Conservation (phyloP, 2,329 filamentous ascomycete genomes). For the Rhynchosporium agropyri region DNA sequence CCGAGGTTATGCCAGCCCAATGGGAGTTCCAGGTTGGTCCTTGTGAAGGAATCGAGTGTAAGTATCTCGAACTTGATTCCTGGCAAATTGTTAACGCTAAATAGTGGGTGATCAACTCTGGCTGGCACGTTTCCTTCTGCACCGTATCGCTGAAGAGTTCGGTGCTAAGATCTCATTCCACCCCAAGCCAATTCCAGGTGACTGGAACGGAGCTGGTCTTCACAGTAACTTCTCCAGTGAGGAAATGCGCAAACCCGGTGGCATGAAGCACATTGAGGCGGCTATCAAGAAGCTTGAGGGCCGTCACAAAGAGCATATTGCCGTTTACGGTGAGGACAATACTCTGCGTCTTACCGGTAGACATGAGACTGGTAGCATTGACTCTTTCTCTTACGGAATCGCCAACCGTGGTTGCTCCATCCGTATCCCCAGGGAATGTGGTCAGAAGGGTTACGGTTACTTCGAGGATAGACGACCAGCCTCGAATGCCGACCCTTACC, state of each 20-base stretch:
- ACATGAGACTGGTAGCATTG: constrained; percentile 93
- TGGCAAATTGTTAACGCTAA: constrained; percentile 35
- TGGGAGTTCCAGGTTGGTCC: constrained; percentile 99
- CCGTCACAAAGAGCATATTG: constrained; percentile 82
- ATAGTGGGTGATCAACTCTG: constrained; percentile 94
- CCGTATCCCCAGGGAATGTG: constrained; percentile 84
- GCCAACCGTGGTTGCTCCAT: constrained; percentile 95
- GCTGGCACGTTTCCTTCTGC: constrained; percentile 86
- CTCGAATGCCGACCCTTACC: constrained; percentile 86
- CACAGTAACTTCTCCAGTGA: constrained; percentile 92
- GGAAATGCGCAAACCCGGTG: constrained; percentile 86
- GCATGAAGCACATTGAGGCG: constrained; percentile 92
- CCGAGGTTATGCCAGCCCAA: constrained; percentile 96
- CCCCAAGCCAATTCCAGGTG: constrained; percentile 92
- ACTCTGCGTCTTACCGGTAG: constrained; percentile 88
- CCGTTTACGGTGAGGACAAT: constrained; percentile 95
- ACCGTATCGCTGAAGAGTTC: constrained; percentile 94
- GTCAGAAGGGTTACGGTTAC: constrained; percentile 89
- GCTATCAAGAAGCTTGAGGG: constrained; percentile 81
- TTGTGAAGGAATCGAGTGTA: constrained; percentile 80
- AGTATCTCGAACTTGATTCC: constrained; percentile 41
- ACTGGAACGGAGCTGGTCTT: constrained; percentile 96
- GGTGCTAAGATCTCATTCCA: constrained; percentile 93
- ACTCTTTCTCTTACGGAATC: constrained; percentile 90
- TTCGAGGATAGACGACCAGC: constrained; percentile 85